These are phyloP conservation scores for Mortierella sp. DNA, from an alignment of 371 early-diverging fungal species.

Conservation along the genomic window DNA sequence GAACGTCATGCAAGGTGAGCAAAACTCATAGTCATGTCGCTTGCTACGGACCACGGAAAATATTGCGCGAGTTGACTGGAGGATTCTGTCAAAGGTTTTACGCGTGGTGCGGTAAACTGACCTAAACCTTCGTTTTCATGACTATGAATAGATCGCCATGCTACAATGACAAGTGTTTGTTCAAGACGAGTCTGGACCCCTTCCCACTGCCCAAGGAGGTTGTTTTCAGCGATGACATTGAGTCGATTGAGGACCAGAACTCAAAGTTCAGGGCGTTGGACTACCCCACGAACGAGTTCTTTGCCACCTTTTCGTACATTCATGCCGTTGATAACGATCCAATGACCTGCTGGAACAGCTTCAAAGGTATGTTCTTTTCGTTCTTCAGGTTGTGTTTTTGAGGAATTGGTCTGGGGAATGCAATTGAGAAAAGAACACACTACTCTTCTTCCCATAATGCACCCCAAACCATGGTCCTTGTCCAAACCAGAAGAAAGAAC, in stretches of 20 bases:
- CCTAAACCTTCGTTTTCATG: too few relatives aligned
- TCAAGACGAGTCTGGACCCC: slow-evolving; percentile 69
- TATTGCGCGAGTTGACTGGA: background rate
- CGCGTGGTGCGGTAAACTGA: background rate
- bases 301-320: slow-evolving; percentile 64
- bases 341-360: slow-evolving; percentile 71
- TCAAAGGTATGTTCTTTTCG: slow-evolving; percentile 18
- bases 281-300: slow-evolving; percentile 59
- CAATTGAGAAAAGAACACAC: background rate
- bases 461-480: background rate
- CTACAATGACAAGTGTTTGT: slow-evolving; percentile 69
- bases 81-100: background rate
- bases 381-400: background rate
- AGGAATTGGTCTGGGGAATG: background rate
- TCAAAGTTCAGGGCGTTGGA: slow-evolving; percentile 53
- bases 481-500: background rate
- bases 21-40: too few relatives aligned
- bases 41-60: background rate
- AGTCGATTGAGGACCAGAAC: slow-evolving; percentile 61
- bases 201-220: slow-evolving; percentile 62
- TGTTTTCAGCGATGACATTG: slow-evolving; percentile 52
- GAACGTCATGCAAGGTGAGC: slow-evolving; percentile 66
- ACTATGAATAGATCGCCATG: slow-evolving; percentile 62
- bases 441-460: background rate
- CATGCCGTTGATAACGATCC: slow-evolving; percentile 68